Base-by-base conservation (phyloP, 1,284 basidiomycete species). In the Puccinia polysora region DNA sequence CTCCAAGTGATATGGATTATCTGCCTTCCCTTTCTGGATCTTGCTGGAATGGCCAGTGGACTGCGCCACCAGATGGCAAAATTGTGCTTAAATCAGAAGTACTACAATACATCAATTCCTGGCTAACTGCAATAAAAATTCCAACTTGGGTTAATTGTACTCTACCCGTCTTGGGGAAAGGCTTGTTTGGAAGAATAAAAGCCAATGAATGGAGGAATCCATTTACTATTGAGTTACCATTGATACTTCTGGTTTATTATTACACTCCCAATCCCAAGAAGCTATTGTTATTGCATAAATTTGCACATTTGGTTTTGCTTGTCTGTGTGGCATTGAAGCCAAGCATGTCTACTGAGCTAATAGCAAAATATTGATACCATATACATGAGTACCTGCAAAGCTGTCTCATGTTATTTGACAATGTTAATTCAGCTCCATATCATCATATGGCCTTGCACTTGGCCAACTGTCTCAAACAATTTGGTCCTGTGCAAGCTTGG, bases 131-230 rank as follows among this genome's bases (percentile, higher is more conserved):
- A 36, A 68, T 65, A n/a, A 43, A 52, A 25, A 34, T 50, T 20
- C 63, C 63, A 15, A 65, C 43, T 34, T 50, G 45, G 47, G 12
- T 75, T 14, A 73, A 65, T 6, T n/a, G 32, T 0, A 55, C 63
- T 0, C 53, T 65, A 0, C 73, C 38, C 5, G n/a, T 25, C 2
- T 63, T 75, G 34, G 75, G 67, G 2, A 59, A 58, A 4, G 55
- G 47, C 12, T 50, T 32, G 0, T 50, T 65, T 52, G 73, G 74
- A 23, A 64, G 65, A 28, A 55, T 75, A 2, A 73, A 68, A 58
- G 74, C 75, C 0, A 56, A 75, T 25, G 73, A 76, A 38, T 76
- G 75, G 65, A 47, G 68, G 4, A 53, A 67, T 28, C 50, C 56
- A 15, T 67, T 67, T 40, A 36, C 34, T 7, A 67, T 67, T 20